Evolutionary conservation across 2,329 filamentous ascomycete genomes (phyloP).

Genomic region (Phoma herbarum): DNA sequence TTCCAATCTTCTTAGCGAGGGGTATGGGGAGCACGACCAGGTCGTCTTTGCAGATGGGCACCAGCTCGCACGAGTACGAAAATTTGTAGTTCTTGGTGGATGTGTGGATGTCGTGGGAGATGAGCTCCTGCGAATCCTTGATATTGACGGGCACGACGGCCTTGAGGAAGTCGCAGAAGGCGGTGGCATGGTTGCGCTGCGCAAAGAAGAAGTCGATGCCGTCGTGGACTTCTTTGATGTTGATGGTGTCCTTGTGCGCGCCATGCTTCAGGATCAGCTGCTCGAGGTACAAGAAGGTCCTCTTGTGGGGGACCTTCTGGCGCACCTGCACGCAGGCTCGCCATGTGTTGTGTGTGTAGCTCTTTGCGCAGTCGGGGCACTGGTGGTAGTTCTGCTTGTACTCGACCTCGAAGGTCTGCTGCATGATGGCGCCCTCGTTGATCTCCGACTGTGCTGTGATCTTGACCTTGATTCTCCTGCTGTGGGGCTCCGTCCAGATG

Average conservation of each 20-base stretch:
- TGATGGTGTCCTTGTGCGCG: constrained; percentile 84
- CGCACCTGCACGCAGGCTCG: constrained; percentile 91
- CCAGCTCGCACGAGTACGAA: constrained; percentile 84
- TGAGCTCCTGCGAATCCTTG: constrained; percentile 91
- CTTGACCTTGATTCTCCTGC: constrained; percentile 89
- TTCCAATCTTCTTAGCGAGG: constrained; percentile 84
- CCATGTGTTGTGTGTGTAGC: constrained; percentile 97
- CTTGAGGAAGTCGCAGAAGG: constrained; percentile 88
- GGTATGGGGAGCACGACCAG: constrained; percentile 92
- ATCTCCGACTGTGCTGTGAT: constrained; percentile 86
- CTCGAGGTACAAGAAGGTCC: constrained; percentile 83
- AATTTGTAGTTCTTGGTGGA: constrained; percentile 94
- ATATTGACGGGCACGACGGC: constrained; percentile 80
- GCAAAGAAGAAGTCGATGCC: constrained; percentile 97
- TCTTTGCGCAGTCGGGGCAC: constrained; percentile 88
- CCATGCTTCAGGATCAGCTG: constrained; percentile 95
- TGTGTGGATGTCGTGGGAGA: constrained; percentile 92
- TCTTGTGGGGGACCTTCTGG: constrained; percentile 96
- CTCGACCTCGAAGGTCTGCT: constrained; percentile 95
- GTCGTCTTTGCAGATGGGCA: constrained; percentile 97
- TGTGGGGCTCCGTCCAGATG: constrained; percentile 98
- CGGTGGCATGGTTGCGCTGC: constrained; percentile 87
- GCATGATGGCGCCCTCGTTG: constrained; percentile 74
- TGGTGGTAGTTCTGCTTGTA: constrained; percentile 92
- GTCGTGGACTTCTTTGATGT: constrained; percentile 96